Conservation (phyloP, 1,139 yeast species). For the Candida gigantensis region DNA sequence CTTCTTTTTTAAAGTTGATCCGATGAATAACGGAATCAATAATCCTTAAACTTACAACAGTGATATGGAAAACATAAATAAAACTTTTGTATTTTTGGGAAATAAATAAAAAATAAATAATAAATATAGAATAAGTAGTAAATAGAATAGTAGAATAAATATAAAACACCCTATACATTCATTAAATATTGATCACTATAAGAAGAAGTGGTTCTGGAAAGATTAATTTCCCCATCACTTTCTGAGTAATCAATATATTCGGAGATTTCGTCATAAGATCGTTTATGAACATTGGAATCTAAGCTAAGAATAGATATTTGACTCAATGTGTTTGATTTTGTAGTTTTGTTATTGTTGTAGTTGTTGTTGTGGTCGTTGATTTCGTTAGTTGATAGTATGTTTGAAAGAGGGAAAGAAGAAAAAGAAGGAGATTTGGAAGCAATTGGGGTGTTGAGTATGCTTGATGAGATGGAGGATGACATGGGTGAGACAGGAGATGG, state of each 20-base stretch:
- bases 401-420: not conserved
- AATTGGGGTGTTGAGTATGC: too few relatives aligned
- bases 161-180: not conserved
- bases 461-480: too few relatives aligned
- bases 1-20: too few relatives aligned
- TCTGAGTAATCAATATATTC: conserved; percentile 24
- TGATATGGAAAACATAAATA: too few relatives aligned
- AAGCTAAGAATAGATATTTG: not conserved
- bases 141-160: too few relatives aligned
- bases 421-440: not conserved
- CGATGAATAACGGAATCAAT: too few relatives aligned
- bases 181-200: conserved; percentile 21
- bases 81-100: too few relatives aligned
- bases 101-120: too few relatives aligned
- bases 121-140: too few relatives aligned
- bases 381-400: not conserved
- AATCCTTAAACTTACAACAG: too few relatives aligned
- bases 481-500: not conserved
- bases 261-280: conserved; percentile 31
- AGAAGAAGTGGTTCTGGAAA: conserved; percentile 46
- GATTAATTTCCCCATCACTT: conserved; percentile 19
- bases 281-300: conserved; percentile 21
- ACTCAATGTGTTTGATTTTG: not conserved
- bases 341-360: not conserved
- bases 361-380: conserved; percentile 1